A percentile compares a stretch with the other conserved stretches of the same genome.
Conservation (phyloP, 176 grass and related monocot genomes). For the Pontederia crassipes region DNA sequence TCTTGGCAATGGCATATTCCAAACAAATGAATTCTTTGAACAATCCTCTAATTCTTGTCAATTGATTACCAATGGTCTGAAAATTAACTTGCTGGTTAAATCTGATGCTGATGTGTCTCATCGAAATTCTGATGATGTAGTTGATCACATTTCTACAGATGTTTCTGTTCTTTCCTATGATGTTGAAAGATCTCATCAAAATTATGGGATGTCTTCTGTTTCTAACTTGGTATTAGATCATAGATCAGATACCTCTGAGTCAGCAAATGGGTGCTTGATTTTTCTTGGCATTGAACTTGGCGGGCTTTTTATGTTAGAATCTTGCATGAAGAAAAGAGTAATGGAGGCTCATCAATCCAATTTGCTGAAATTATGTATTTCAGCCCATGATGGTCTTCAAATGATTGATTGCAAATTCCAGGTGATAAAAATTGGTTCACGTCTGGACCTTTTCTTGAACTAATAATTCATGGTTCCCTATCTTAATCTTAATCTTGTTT, state of each 20-base stretch:
- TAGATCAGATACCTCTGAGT: constrained; percentile 2
- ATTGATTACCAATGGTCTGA: constrained; percentile 1
- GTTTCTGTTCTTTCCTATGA: neutral
- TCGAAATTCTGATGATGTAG: no score
- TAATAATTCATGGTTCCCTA: no score
- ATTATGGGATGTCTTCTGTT: neutral
- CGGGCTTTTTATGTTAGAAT: constrained; percentile 48
- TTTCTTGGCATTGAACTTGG: constrained; percentile 42
- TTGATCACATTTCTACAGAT: no score
- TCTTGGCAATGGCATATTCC: constrained; percentile 17
- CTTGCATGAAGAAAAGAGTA: constrained; percentile 33
- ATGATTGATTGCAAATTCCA: constrained; percentile 54
- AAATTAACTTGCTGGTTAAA: no score
- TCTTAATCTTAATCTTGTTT: constrained; percentile 3
- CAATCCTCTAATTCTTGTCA: neutral
- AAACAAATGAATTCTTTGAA: constrained; percentile 12
- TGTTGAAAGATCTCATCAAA: constrained; percentile 13
- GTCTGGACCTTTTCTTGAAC: no score
- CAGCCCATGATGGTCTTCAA: constrained; percentile 39
- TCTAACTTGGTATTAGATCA: neutral
- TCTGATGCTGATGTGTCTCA: no score
- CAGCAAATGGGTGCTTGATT: constrained; percentile 30
- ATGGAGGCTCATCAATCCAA: constrained; percentile 28
- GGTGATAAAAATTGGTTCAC: constrained; percentile 16
- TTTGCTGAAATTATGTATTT: constrained; percentile 35